Base-by-base conservation (phyloP, 106 monocot genomes). In the Platanthera zijinensis region DNA sequence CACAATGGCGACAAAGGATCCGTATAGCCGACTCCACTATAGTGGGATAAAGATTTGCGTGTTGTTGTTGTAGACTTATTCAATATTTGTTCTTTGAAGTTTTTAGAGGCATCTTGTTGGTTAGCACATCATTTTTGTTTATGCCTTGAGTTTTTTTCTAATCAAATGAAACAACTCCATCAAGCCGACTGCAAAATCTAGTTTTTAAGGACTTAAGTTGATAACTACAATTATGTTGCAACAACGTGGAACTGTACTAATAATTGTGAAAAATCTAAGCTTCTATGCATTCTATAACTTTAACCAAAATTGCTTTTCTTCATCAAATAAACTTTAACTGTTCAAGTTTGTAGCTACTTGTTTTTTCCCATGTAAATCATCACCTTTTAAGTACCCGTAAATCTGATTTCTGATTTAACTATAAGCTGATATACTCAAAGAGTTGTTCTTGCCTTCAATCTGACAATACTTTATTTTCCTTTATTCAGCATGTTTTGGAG, bases 401-500 rank as follows among this genome's bases (percentile, higher is more conserved):
- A 4, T 32, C 32, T 66, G 64, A 30, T 7, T 10, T 30, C 32
- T 30, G 11, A 30, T 39, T 30, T 66, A 32, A 30, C 18, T 32
- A 32, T 10, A 10, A 30, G 32, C 66, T 32, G 66, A 48, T 45
- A 47, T 70, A 5, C 46, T 48, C 48, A 10, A 39, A 32, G 32
- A 66, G 32, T 12, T 66, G 66, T 66, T 66, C 12, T 66, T 66
- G 32, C 28, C 32, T 66, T 66, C 32, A 66, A 25, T 32, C 10
- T 66, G 66, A 72, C 18, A 51, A n/a, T 17, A 17, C 19, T 22
- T 70, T 22, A 59, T 71, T 19, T 32, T 83, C 74, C 48, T 70
- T 48, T 70, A 10, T 70, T 51, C 86, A 92, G 89, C 92, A 92
- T 89, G 86, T 92, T 52, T 79, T 92, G 70, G 85, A 89, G 75